phyloP scores from a whole-genome alignment of 139 green algal species.

The Zygnema cylindricum region DNA sequence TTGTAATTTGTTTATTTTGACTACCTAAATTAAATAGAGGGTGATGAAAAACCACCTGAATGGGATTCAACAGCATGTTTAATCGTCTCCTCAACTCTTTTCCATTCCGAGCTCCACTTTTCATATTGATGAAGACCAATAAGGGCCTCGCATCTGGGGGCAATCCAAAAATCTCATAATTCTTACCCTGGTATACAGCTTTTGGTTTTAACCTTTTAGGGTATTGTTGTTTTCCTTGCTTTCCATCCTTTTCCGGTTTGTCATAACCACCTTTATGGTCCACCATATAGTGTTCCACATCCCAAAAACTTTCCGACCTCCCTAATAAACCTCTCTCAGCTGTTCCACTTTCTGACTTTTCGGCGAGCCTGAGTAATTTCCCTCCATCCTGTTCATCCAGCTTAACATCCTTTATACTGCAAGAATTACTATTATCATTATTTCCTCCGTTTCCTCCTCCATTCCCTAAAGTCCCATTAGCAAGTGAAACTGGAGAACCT shows the following conservation, averaged over 20 bases:
- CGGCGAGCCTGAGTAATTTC: too few relatives aligned
- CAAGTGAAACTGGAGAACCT: background rate
- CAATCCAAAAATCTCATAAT: conserved; percentile 35
- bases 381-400: too few relatives aligned
- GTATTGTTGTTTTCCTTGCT: background rate
- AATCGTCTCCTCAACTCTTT: conserved; percentile 64
- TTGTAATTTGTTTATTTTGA: too few relatives aligned
- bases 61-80: conserved; percentile 80
- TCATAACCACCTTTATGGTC: background rate
- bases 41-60: too few relatives aligned
- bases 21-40: too few relatives aligned
- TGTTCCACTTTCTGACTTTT: background rate
- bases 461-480: conserved; percentile 25
- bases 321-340: background rate
- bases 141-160: conserved; percentile 57
- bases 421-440: background rate
- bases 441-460: background rate
- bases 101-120: conserved; percentile 75
- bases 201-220: background rate
- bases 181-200: background rate
- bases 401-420: too few relatives aligned
- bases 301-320: conserved; percentile 6
- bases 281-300: background rate
- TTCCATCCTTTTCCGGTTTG: background rate
- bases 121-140: conserved; percentile 80